Conservation (phyloP, 2,329 filamentous ascomycete species). For the Clonostachys chloroleuca region DNA sequence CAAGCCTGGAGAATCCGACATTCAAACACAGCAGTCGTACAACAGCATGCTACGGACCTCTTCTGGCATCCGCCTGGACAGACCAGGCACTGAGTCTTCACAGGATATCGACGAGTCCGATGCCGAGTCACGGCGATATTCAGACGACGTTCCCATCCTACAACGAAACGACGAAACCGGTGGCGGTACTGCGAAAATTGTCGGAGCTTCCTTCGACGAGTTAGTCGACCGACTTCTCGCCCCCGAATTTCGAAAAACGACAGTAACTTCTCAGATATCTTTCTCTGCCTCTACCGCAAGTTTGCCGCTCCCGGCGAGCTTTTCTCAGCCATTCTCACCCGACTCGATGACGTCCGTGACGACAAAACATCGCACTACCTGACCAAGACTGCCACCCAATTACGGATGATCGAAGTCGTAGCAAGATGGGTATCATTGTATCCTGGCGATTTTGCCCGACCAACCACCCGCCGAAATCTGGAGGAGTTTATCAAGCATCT, state of each 20-base stretch:
- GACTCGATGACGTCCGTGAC: conserved; percentile 66
- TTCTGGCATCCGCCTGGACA: conserved; percentile 48
- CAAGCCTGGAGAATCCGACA: conserved; percentile 10
- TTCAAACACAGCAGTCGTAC: conserved; percentile 28
- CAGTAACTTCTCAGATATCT: conserved; percentile 81
- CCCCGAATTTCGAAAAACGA: conserved; percentile 82
- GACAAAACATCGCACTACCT: conserved; percentile 66
- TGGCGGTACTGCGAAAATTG: conserved; percentile 39
- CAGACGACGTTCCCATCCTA: conserved; percentile 63
- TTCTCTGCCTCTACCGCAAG: conserved; percentile 89
- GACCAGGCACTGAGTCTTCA: conserved; percentile 41
- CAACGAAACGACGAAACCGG: conserved; percentile 63
- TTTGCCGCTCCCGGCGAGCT: conserved; percentile 81
- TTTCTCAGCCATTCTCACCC: conserved; percentile 71
- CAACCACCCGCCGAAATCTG: conserved; percentile 66
- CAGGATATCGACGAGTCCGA: conserved; percentile 69
- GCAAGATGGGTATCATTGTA: conserved; percentile 88
- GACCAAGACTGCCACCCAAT: conserved; percentile 73
- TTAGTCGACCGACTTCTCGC: conserved; percentile 83
- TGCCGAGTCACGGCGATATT: conserved; percentile 59
- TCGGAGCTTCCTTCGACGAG: conserved; percentile 60
- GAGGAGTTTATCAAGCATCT: conserved; percentile 72
- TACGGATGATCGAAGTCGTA: conserved; percentile 78
- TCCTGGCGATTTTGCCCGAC: conserved; percentile 86
- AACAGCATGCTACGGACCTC: conserved; percentile 43